phyloP scores from a whole-genome alignment of 345 rosid genomes.

The Angophora floribunda region DNA sequence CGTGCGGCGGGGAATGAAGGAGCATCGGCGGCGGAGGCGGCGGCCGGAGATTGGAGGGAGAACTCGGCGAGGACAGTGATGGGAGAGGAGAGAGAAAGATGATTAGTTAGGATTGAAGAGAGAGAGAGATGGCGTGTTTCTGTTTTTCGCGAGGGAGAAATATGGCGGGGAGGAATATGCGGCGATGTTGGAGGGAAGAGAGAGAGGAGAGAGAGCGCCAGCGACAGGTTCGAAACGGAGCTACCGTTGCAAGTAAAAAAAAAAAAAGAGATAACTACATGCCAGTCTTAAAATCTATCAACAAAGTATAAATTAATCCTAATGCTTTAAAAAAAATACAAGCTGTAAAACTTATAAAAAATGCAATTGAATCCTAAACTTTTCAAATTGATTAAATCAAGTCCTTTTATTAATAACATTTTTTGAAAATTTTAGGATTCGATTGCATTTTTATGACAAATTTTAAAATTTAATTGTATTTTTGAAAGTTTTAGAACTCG shows the following conservation, averaged over 20 bases:
- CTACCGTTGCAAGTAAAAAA: neutral
- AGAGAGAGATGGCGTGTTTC: neutral
- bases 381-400: too few species aligned
- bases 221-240: neutral
- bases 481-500: too few species aligned
- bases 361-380: too few species aligned
- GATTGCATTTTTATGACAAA: too few species aligned
- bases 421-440: too few species aligned
- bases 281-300: too few species aligned
- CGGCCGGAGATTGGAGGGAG: neutral
- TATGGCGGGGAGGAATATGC: slow-evolving; percentile 56
- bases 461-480: too few species aligned
- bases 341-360: too few species aligned
- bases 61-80: neutral
- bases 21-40: neutral
- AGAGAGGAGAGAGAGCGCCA: neutral
- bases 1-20: neutral
- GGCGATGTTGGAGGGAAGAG: slow-evolving; percentile 26
- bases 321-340: too few species aligned
- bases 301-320: too few species aligned
- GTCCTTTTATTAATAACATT: too few species aligned
- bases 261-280: too few species aligned
- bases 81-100: neutral
- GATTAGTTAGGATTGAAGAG: neutral
- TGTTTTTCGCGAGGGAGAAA: slow-evolving; percentile 22